Evolutionary conservation across 805 yeast species (phyloP).

Genomic region (Pichia paraexigua): DNA sequence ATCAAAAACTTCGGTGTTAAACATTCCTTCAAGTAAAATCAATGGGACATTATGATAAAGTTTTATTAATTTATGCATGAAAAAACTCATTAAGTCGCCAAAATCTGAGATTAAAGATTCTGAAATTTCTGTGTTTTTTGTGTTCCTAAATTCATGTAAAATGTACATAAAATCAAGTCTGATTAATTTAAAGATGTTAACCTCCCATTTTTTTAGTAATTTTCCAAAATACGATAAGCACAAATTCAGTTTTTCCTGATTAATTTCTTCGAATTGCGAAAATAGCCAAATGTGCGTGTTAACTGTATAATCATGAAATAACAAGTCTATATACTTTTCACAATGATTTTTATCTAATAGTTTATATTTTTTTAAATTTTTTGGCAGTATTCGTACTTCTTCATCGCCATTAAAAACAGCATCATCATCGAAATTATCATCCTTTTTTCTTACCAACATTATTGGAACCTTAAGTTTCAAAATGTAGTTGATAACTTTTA

Average conservation of each 20-base stretch:
- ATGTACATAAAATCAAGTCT: slow-evolving; percentile 67
- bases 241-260: slow-evolving; percentile 50
- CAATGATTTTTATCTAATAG: slow-evolving; percentile 10
- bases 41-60: slow-evolving; percentile 44
- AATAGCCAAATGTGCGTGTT: slow-evolving; percentile 59
- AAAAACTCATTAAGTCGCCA: slow-evolving; percentile 57
- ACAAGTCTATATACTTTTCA: slow-evolving; percentile 31
- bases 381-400: not conserved
- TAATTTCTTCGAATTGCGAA: slow-evolving; percentile 52
- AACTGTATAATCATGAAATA: slow-evolving; percentile 53
- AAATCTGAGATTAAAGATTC: slow-evolving; percentile 49
- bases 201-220: slow-evolving; percentile 55
- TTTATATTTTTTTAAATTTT: slow-evolving; percentile 10
- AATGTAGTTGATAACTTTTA: slow-evolving; percentile 61
- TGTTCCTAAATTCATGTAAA: slow-evolving; percentile 43
- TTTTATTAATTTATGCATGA: slow-evolving; percentile 48
- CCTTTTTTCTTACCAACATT: slow-evolving; percentile 17
- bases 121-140: slow-evolving; percentile 41
- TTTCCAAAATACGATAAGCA: slow-evolving; percentile 66
- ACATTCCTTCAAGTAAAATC: slow-evolving; percentile 56
- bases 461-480: slow-evolving; percentile 41
- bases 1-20: slow-evolving; percentile 42
- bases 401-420: slow-evolving; percentile 21
- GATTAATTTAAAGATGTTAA: slow-evolving; percentile 43
- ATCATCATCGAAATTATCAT: slow-evolving; percentile 22